A percentile compares a stretch with the other conserved stretches of the same genome.
phyloP scores from a whole-genome alignment of 140 eudicot genomes.

The Bidens hawaiensis region DNA sequence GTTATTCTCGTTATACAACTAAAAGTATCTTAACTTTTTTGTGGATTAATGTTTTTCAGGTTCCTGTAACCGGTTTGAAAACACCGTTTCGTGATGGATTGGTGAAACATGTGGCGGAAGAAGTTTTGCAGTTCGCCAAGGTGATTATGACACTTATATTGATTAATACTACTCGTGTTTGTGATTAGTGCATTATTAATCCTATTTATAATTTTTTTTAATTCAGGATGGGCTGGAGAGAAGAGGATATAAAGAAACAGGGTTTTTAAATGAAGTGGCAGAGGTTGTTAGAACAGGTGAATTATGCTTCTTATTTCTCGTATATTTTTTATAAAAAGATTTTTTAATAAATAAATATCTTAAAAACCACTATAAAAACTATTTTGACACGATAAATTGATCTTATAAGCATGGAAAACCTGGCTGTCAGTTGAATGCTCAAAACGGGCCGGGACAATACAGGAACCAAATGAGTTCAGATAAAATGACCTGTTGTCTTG shows the following conservation, averaged over 20 bases:
- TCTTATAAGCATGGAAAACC: too few relatives aligned
- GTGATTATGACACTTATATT: constrained; percentile 31
- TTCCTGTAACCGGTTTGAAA: constrained; percentile 77
- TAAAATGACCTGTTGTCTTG: too few relatives aligned
- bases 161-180: neutral
- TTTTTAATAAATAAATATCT: too few relatives aligned
- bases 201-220: constrained; percentile 1
- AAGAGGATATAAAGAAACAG: constrained; percentile 92
- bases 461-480: too few relatives aligned
- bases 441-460: too few relatives aligned
- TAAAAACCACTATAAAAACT: neutral
- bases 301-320: neutral
- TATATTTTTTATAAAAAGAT: neutral
- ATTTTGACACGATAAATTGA: neutral
- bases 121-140: constrained; percentile 76
- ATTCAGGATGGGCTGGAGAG: constrained; percentile 89
- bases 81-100: constrained; percentile 97
- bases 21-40: neutral
- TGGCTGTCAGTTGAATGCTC: too few relatives aligned
- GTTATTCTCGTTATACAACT: neutral
- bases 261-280: constrained; percentile 81
- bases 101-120: constrained; percentile 85
- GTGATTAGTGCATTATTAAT: neutral
- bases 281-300: constrained; percentile 94
- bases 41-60: constrained; percentile 38